Conservation (phyloP, 148 eudicot genomes). For the Vaccinium macrocarpon region DNA sequence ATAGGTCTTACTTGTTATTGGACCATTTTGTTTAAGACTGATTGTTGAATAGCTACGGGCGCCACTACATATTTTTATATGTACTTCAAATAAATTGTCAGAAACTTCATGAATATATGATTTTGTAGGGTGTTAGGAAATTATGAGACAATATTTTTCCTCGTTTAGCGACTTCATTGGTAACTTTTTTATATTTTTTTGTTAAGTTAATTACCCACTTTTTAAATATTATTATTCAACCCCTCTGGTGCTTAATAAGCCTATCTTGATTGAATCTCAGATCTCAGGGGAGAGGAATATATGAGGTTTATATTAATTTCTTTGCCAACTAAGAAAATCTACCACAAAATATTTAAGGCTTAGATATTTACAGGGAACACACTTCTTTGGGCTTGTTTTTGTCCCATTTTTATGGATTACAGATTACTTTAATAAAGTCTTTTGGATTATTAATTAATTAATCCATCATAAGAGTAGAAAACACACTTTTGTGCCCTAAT, state of each 20-base stretch:
- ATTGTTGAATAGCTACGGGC: not conserved
- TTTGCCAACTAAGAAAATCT: slow-evolving; percentile 8
- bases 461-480: not conserved
- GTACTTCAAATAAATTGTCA: not conserved
- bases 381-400: not conserved
- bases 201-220: not conserved
- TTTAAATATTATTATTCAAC: not conserved
- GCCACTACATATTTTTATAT: not conserved
- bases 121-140: not conserved
- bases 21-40: not conserved
- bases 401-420: not conserved
- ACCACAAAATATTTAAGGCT: not conserved
- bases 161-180: not conserved
- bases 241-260: not conserved
- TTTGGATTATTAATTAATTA: not conserved
- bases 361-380: not conserved
- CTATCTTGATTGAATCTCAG: slow-evolving; percentile 19
- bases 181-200: not conserved
- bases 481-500: not conserved
- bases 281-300: slow-evolving; percentile 12
- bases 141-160: not conserved
- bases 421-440: not conserved
- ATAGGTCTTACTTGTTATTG: not conserved
- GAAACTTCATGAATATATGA: not conserved
- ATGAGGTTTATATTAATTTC: slow-evolving; percentile 3